A percentile compares a stretch with the other conserved stretches of the same genome.
Conservation (phyloP, 495 filamentous ascomycete genomes). For the Gamarada debralockiae region DNA sequence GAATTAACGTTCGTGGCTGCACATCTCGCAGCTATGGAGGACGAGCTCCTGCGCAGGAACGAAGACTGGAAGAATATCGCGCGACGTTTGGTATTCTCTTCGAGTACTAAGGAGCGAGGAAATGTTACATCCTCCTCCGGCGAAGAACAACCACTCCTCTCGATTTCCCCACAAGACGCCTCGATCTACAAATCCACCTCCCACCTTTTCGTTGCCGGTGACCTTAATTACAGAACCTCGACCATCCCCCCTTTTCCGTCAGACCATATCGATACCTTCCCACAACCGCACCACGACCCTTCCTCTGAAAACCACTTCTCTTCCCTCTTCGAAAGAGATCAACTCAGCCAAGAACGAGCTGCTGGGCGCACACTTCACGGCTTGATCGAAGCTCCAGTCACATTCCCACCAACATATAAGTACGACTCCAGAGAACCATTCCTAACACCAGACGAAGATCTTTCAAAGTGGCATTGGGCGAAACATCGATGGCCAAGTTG, state of each 20-base stretch:
- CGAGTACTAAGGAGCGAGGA: slow-evolving; percentile 4
- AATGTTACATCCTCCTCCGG: slow-evolving; percentile 8
- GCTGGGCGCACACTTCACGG: slow-evolving; percentile 69
- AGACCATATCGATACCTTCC: slow-evolving; percentile 51
- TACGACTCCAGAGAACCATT: slow-evolving; percentile 46
- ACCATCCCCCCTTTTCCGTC: slow-evolving; percentile 49
- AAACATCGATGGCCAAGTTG: slow-evolving; percentile 83
- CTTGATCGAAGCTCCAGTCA: slow-evolving; percentile 66
- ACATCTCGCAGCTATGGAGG: slow-evolving; percentile 87
- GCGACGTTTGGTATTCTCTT: slow-evolving; percentile 68
- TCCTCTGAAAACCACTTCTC: slow-evolving; percentile 49
- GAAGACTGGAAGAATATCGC: slow-evolving; percentile 81
- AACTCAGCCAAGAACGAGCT: slow-evolving; percentile 65
- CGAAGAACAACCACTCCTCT: slow-evolving; percentile 20
- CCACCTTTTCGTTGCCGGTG: slow-evolving; percentile 83
- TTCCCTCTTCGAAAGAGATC: slow-evolving; percentile 68
- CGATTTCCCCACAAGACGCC: slow-evolving; percentile 17
- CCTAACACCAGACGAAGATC: slow-evolving; percentile 34
- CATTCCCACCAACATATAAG: slow-evolving; percentile 94
- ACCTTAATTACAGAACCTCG: slow-evolving; percentile 90
- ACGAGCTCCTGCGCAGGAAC: slow-evolving; percentile 66
- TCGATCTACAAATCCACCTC: slow-evolving; percentile 67
- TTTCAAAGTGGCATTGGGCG: slow-evolving; percentile 65
- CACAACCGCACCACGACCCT: slow-evolving; percentile 47
- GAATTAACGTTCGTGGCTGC: slow-evolving; percentile 81